phyloP scores from a whole-genome alignment of 805 yeast genomes.

The Kodamaea jinghongensis region DNA sequence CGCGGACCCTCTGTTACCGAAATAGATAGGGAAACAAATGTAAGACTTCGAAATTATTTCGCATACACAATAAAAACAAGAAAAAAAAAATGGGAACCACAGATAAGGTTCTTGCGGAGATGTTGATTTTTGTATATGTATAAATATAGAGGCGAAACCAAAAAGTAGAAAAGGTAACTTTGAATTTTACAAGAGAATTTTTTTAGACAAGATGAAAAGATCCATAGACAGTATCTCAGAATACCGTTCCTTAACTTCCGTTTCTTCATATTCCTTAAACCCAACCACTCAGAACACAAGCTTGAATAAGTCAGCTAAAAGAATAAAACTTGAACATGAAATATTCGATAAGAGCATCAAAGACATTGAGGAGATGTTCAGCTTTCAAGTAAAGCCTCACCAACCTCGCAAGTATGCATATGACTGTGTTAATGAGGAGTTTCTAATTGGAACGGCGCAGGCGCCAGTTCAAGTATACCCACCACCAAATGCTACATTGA shows the following conservation, averaged over 20 bases:
- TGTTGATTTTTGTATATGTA: no score
- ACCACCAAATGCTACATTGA: slow-evolving; percentile 2
- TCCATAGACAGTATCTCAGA: slow-evolving; percentile 5
- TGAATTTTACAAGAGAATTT: no score
- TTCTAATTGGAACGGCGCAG: slow-evolving; percentile 11
- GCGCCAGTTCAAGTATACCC: neutral
- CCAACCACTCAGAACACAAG: slow-evolving; percentile 7
- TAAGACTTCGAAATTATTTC: no score
- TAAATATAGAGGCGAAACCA: no score
- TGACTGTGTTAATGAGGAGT: slow-evolving; percentile 15
- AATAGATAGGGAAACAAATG: no score
- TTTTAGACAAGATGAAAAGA: slow-evolving; percentile 4
- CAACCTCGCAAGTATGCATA: slow-evolving; percentile 8
- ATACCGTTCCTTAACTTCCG: slow-evolving; percentile 2
- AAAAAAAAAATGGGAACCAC: no score
- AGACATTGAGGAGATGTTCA: slow-evolving; percentile 24
- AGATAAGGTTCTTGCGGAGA: no score
- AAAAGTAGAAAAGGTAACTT: no score
- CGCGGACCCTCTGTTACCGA: no score
- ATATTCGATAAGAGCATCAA: slow-evolving; percentile 23
- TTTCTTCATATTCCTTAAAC: neutral
- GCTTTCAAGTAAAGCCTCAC: slow-evolving; percentile 9
- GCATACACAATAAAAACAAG: no score
- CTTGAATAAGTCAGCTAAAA: slow-evolving; percentile 16
- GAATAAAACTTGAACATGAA: slow-evolving; percentile 20